phyloP scores from a whole-genome alignment of 441 rosid species.

The Adansonia gregorii region DNA sequence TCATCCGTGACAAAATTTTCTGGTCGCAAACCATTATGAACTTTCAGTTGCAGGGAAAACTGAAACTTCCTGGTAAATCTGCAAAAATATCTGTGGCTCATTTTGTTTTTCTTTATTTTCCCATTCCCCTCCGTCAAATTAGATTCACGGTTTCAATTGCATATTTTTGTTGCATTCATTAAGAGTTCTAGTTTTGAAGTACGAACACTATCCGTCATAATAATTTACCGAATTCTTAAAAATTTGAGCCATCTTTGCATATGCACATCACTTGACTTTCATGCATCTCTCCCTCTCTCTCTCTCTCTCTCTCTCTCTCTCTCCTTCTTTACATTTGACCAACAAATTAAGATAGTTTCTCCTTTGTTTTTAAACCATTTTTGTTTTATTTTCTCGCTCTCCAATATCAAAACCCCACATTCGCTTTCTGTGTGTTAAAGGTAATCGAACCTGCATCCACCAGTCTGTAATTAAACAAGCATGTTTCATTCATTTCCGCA shows the following conservation, averaged over 20 bases:
- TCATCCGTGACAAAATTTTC: conserved; percentile 34
- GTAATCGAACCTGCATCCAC: no score
- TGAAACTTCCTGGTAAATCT: conserved; percentile 30
- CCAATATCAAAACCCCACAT: conserved; percentile 1
- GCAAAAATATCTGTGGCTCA: conserved; percentile 42
- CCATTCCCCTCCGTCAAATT: conserved; percentile 16
- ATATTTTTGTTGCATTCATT: conserved; percentile 41
- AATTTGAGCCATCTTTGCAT: conserved; percentile 41
- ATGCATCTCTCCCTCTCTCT: conserved; percentile 31
- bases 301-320: neutral
- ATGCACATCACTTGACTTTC: conserved; percentile 32
- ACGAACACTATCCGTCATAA: conserved; percentile 10
- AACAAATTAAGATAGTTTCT: conserved; percentile 30
- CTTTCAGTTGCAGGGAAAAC: conserved; percentile 41
- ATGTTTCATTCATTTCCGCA: neutral
- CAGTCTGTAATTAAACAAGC: no score
- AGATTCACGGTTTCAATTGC: conserved; percentile 27
- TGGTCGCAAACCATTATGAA: conserved; percentile 39
- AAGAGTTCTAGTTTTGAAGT: conserved; percentile 37
- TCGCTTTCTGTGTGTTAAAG: neutral
- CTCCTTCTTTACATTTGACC: conserved; percentile 39
- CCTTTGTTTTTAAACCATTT: conserved; percentile 22
- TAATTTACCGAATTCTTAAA: conserved; percentile 37
- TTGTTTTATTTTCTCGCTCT: neutral
- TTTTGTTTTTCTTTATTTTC: conserved; percentile 24